Evolutionary conservation across 75 land plant genomes (phyloP).

Genomic region (Cryptomeria japonica): DNA sequence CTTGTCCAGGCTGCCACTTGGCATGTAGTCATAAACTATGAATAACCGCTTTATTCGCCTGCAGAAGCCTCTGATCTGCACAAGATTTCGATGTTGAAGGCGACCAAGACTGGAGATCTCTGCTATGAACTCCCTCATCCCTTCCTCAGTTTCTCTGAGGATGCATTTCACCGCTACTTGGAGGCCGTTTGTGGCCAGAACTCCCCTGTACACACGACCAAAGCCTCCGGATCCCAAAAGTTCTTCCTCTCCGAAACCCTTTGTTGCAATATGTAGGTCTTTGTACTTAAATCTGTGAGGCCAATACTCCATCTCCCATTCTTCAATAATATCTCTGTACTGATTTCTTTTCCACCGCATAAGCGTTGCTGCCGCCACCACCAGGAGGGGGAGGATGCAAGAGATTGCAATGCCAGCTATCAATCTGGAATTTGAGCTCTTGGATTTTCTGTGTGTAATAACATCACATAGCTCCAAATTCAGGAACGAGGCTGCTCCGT

Average conservation of each 20-base stretch:
- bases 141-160: conserved; percentile 49
- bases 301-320: conserved; percentile 41
- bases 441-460: too few relatives aligned
- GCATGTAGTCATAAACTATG: conserved; percentile 53
- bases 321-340: conserved; percentile 19
- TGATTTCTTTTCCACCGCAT: too few relatives aligned
- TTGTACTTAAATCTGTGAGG: conserved; percentile 42
- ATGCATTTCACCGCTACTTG: conserved; percentile 54
- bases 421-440: too few relatives aligned
- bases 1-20: conserved; percentile 52
- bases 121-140: conserved; percentile 59
- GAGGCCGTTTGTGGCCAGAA: conserved; percentile 1
- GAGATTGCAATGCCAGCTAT: too few relatives aligned
- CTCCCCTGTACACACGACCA: conserved; percentile 49
- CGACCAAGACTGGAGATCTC: conserved; percentile 55
- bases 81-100: conserved; percentile 64
- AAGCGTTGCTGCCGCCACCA: too few relatives aligned
- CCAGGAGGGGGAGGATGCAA: too few relatives aligned
- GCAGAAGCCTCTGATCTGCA: conserved; percentile 62
- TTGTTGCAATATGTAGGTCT: conserved; percentile 43
- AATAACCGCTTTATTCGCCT: conserved; percentile 26
- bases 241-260: conserved; percentile 36
- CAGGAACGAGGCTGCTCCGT: too few relatives aligned
- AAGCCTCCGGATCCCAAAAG: conserved; percentile 49
- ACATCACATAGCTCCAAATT: too few relatives aligned